Percentiles rank a stretch among this genome's conserved stretches.
These are phyloP conservation scores for Lathyrus sativus DNA, from an alignment of 306 rosid genomes.

Conservation along the genomic window DNA sequence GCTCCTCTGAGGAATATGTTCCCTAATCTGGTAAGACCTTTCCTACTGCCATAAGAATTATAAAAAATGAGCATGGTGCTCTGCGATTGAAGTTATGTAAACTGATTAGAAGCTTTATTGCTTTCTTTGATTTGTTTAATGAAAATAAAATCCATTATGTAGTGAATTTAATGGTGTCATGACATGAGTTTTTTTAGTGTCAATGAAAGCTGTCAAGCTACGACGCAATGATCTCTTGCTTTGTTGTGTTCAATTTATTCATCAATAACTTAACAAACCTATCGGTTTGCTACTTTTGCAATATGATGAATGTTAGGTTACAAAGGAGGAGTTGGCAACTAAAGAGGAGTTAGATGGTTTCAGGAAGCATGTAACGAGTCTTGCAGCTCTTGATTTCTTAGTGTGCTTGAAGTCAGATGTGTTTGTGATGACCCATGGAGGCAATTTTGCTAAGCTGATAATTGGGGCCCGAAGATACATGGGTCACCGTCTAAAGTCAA, in stretches of 20 bases:
- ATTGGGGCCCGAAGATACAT: slow-evolving; percentile 95
- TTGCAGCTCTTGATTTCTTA: slow-evolving; percentile 96
- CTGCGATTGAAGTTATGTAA: slow-evolving; percentile 12
- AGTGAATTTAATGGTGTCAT: slow-evolving; percentile 15
- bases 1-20: slow-evolving; percentile 96
- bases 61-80: slow-evolving; percentile 26
- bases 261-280: background rate
- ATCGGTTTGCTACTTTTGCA: slow-evolving; percentile 10
- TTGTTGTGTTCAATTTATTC: slow-evolving; percentile 4
- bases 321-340: slow-evolving; percentile 91
- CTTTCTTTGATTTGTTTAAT: slow-evolving; percentile 19
- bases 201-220: slow-evolving; percentile 26
- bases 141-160: slow-evolving; percentile 14
- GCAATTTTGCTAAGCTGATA: slow-evolving; percentile 94
- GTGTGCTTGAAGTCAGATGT: slow-evolving; percentile 98
- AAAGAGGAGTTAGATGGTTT: slow-evolving; percentile 84
- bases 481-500: slow-evolving; percentile 93
- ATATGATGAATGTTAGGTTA: slow-evolving; percentile 54
- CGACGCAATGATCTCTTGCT: slow-evolving; percentile 9
- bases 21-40: slow-evolving; percentile 73
- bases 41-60: slow-evolving; percentile 3
- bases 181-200: slow-evolving; percentile 4
- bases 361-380: slow-evolving; percentile 95
- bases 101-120: background rate
- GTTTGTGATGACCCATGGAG: slow-evolving; percentile 99